Evolutionary conservation across 2,329 filamentous ascomycete genomes (phyloP).

Genomic region (Paramyrothecium roridum): DNA sequence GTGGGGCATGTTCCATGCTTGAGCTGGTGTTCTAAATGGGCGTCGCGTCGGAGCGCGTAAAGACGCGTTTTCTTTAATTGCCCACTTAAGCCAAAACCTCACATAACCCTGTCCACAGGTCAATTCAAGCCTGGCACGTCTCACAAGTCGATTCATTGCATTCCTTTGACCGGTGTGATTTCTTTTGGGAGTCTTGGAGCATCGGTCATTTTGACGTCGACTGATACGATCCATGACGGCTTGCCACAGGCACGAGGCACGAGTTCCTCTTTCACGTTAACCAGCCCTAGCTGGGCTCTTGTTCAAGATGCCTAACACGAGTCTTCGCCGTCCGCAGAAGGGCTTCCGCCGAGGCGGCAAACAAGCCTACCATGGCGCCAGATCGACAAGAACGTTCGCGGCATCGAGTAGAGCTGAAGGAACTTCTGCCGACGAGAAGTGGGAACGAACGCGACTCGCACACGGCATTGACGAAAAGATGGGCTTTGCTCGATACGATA

Average conservation of each 20-base stretch:
- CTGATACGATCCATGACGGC: neutral
- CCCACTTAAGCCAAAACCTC: conserved; percentile 17
- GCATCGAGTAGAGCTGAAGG: conserved; percentile 75
- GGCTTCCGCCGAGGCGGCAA: conserved; percentile 68
- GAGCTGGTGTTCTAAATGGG: neutral
- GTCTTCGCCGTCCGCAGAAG: conserved; percentile 58
- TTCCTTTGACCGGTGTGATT: neutral
- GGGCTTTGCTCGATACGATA: conserved; percentile 90
- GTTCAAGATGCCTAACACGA: conserved; percentile 56
- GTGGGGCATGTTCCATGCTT: conserved; percentile 8
- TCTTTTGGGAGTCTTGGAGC: neutral
- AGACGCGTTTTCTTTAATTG: conserved; percentile 27
- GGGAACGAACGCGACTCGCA: conserved; percentile 79
- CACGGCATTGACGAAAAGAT: conserved; percentile 91
- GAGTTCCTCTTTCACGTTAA: neutral
- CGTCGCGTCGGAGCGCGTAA: conserved; percentile 27
- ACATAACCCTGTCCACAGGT: neutral
- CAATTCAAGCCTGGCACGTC: neutral
- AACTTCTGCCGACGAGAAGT: conserved; percentile 89
- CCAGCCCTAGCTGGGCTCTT: conserved; percentile 2
- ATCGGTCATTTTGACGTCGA: neutral
- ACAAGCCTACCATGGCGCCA: conserved; percentile 65
- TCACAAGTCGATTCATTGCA: neutral
- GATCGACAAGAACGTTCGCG: conserved; percentile 73
- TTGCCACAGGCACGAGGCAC: neutral